These are phyloP conservation scores for Magnusiomyces magnusii DNA, from an alignment of 1,139 yeast species.

Conservation along the genomic window DNA sequence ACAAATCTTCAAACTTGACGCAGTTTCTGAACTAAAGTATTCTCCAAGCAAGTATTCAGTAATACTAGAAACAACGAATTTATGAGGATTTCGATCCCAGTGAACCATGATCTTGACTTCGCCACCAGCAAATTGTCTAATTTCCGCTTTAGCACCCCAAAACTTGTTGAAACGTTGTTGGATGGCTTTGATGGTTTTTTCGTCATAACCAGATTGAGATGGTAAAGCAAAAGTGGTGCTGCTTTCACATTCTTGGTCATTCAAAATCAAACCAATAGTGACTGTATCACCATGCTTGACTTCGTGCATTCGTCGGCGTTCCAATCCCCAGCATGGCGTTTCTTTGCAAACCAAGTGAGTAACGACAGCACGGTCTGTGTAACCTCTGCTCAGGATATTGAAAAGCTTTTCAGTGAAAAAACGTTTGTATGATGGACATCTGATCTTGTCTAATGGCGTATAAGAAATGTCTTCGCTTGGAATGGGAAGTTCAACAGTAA, in stretches of 20 bases:
- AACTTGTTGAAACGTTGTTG: constrained; percentile 63
- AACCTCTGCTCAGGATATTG: constrained; percentile 52
- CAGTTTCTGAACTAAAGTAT: constrained; percentile 45
- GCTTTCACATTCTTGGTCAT: constrained; percentile 69
- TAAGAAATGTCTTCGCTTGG: constrained; percentile 35
- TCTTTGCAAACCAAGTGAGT: constrained; percentile 17
- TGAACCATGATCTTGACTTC: constrained; percentile 82
- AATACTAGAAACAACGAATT: constrained; percentile 60
- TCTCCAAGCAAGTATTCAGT: constrained; percentile 53
- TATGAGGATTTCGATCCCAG: constrained; percentile 54
- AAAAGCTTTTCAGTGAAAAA: constrained; percentile 55
- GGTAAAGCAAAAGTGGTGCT: constrained; percentile 80
- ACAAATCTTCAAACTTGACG: constrained; percentile 18
- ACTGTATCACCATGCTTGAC: constrained; percentile 28
- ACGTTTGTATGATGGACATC: constrained; percentile 63
- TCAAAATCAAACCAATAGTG: constrained; percentile 57
- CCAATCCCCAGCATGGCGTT: constrained; percentile 37
- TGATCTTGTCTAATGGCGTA: constrained; percentile 66
- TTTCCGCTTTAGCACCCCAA: constrained; percentile 84
- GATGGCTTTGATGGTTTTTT: constrained; percentile 38
- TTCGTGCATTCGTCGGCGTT: constrained; percentile 44
- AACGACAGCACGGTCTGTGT: constrained; percentile 51
- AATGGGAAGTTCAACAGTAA: constrained; percentile 28
- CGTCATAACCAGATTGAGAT: constrained; percentile 43
- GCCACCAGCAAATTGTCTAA: constrained; percentile 84